These are phyloP conservation scores for Knoxia roxburghii DNA, from an alignment of 257 asterid genomes.

Conservation along the genomic window DNA sequence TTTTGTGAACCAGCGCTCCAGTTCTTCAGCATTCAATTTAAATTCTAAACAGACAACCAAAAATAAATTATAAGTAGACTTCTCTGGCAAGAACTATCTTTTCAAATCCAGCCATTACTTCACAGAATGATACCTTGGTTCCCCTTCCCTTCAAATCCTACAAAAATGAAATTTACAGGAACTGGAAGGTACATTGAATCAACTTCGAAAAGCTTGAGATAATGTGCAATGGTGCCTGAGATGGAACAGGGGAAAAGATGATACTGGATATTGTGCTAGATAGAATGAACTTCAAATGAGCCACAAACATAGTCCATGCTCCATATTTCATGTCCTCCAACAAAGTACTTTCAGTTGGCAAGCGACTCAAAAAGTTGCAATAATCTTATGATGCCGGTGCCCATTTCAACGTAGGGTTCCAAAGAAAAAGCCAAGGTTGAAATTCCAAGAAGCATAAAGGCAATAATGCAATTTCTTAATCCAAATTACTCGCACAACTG, in stretches of 20 bases:
- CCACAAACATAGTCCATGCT: neutral
- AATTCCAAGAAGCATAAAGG: neutral
- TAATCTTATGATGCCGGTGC: neutral
- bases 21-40: conserved; percentile 70
- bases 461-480: conserved; percentile 5
- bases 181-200: conserved; percentile 85
- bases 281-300: neutral
- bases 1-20: conserved; percentile 97
- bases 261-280: conserved; percentile 9
- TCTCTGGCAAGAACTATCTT: neutral
- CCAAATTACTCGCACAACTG: neutral
- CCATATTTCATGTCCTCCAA: neutral
- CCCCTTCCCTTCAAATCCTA: conserved; percentile 97
- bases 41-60: conserved; percentile 46
- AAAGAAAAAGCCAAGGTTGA: neutral
- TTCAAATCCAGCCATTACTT: neutral
- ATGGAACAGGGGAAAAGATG: conserved; percentile 26
- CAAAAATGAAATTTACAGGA: conserved; percentile 87
- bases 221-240: conserved; percentile 76
- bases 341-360: neutral
- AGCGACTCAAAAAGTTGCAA: neutral
- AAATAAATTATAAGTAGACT: neutral
- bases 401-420: neutral
- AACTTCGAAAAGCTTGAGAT: conserved; percentile 88
- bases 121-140: conserved; percentile 58